Percentiles rank a stretch among this genome's conserved stretches.
phyloP scores from a whole-genome alignment of 2,329 filamentous ascomycete species.

The Epichloe festucae region DNA sequence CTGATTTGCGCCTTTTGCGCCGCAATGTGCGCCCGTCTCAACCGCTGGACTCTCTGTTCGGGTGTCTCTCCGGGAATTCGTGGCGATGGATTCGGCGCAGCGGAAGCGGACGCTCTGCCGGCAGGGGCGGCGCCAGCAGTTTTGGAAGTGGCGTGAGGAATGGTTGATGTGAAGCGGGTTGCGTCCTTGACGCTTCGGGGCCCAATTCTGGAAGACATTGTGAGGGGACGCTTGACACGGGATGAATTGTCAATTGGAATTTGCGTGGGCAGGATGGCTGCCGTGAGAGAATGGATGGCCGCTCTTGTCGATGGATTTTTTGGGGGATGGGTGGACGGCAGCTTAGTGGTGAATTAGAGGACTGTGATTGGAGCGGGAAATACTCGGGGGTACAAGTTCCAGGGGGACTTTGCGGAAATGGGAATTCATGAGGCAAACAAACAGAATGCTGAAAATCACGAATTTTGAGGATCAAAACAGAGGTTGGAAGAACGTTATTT shows the following conservation, averaged over 20 bases:
- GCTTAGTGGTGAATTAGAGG: conserved; percentile 15
- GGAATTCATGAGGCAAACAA: not conserved
- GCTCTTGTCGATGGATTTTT: conserved; percentile 24
- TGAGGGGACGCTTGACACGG: not conserved
- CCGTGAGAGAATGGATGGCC: not conserved
- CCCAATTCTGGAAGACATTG: conserved; percentile 30
- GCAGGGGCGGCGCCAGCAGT: conserved; percentile 25
- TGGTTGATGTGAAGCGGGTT: conserved; percentile 50
- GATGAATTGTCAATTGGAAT: not conserved
- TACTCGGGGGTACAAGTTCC: conserved; percentile 15
- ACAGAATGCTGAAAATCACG: not conserved
- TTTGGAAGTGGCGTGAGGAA: conserved; percentile 54
- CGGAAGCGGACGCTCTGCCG: conserved; percentile 13
- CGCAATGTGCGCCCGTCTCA: conserved; percentile 55
- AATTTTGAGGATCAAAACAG: not conserved
- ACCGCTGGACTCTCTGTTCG: conserved; percentile 54
- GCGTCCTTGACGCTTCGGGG: conserved; percentile 65
- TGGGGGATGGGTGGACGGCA: conserved; percentile 5
- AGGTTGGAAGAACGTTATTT: too few relatives aligned
- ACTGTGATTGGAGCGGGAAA: conserved; percentile 24
- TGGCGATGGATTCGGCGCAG: conserved; percentile 15
- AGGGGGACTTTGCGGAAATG: not conserved
- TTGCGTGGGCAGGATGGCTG: not conserved
- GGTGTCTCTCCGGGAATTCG: conserved; percentile 43
- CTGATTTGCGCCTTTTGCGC: conserved; percentile 46